A percentile compares a stretch with the other conserved stretches of the same genome.
Evolutionary conservation across 2,329 filamentous ascomycete species (phyloP).

Genomic region (Allantophomopsis cytisporea): DNA sequence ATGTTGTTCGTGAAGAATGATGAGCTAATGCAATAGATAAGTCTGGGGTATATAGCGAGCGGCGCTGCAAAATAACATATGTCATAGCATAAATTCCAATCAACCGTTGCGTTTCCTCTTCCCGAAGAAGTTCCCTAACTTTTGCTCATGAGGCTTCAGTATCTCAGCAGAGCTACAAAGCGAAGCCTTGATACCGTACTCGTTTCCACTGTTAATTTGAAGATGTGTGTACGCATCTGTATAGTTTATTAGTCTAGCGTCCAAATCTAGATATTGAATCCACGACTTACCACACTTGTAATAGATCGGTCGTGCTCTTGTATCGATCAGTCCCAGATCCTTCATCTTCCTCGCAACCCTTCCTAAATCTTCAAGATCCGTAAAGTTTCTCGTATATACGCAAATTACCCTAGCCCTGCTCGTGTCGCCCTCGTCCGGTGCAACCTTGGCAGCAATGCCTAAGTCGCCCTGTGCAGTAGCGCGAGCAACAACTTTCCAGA

Average conservation of each 20-base stretch:
- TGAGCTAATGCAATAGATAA: no score
- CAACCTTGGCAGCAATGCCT: constrained; percentile 62
- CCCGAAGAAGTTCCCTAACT: no score
- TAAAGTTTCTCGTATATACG: constrained; percentile 67
- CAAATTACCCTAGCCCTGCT: constrained; percentile 48
- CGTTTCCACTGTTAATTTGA: constrained; percentile 44
- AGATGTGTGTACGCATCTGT: constrained; percentile 57
- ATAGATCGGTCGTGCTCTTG: constrained; percentile 41
- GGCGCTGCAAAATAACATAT: no score
- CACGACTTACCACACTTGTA: constrained; percentile 43
- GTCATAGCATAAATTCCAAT: no score
- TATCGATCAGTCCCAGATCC: constrained; percentile 44
- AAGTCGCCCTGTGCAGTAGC: constrained; percentile 57
- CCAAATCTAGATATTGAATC: neutral
- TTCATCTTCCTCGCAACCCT: constrained; percentile 51
- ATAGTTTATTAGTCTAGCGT: constrained; percentile 5
- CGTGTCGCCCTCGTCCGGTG: constrained; percentile 32
- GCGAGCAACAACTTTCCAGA: constrained; percentile 54
- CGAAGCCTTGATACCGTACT: constrained; percentile 46
- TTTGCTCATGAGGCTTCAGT: constrained; percentile 3
- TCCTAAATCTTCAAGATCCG: constrained; percentile 51
- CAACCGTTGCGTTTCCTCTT: no score
- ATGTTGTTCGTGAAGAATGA: no score
- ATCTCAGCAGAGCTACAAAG: constrained; percentile 34
- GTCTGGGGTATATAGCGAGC: no score